Evolutionary conservation across 177 flowering plant genomes (phyloP), one percentile per base, ranked within the genome.

Genomic region (Tripterygium wilfordii): DNA sequence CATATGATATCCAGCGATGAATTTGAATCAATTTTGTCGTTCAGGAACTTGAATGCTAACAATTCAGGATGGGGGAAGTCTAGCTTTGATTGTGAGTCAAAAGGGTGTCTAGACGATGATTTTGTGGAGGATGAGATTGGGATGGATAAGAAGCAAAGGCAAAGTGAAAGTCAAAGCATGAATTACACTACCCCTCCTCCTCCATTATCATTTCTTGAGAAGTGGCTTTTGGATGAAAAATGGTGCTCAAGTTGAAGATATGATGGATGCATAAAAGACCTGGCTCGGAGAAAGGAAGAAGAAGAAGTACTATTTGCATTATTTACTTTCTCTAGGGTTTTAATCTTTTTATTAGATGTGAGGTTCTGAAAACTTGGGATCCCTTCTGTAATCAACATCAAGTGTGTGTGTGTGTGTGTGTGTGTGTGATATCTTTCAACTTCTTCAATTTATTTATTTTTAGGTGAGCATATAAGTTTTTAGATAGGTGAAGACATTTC

Each of bases 181-280:
- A 7, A 7, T 30, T 12, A 7, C 12, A 7, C 33, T 30, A 7
- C 33, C 12, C 33, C 33, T 12, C 5, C 42, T 52, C 88, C 84
- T 29, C 88, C 90, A 16, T 49, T 75, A n/a, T 62, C 82, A 0
- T 66, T 74, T 51, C 55, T 85, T 29, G 96, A 85, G 74, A 85
- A 85, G 32, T 88, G 96, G 96, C 72, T 88, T 6, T 57, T 85
- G 64, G 96, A 83, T 51, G 95, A 88, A 64, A 57, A 57, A 63
- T 21, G 14, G 30, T 33, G 68, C 49, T 33, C 83, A 77, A 54
- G 85, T 60, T 15, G 83, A 76, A 18, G 92, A 80, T 33, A 54
- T 72, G 21, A 72, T 82, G 84, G 75, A 21, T 31, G 15, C 14
- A 2, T 41, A 30, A 39, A 13, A 14, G 12, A 14, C 0, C 1